Evolutionary conservation across 1,139 yeast species (phyloP).

Genomic region (Pichiaceae sp.): DNA sequence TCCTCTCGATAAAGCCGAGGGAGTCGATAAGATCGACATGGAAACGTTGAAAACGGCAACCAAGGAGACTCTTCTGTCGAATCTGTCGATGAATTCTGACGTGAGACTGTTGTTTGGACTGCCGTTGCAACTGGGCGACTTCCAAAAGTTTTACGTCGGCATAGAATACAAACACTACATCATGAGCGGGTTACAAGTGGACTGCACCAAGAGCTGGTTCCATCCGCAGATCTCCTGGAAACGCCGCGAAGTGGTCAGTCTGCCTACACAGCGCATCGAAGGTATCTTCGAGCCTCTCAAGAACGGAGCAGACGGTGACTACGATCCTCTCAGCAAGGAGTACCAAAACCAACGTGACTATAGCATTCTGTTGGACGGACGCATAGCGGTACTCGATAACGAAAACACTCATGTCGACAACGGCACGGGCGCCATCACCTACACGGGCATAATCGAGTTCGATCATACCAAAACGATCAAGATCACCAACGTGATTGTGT

Average conservation of each 20-base stretch:
- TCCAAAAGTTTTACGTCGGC: slow-evolving; percentile 18
- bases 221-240: slow-evolving; percentile 16
- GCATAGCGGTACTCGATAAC: slow-evolving; percentile 14
- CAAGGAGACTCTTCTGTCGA: slow-evolving; percentile 15
- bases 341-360: slow-evolving; percentile 20
- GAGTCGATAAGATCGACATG: slow-evolving; percentile 18
- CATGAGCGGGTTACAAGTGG: slow-evolving; percentile 22
- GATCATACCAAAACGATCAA: slow-evolving; percentile 24
- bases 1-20: slow-evolving; percentile 19
- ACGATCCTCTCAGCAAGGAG: slow-evolving; percentile 17
- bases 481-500: slow-evolving; percentile 17
- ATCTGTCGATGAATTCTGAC: slow-evolving; percentile 21
- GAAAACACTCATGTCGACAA: slow-evolving; percentile 13
- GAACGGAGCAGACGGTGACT: slow-evolving; percentile 13
- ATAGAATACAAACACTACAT: slow-evolving; percentile 20
- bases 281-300: slow-evolving; percentile 21
- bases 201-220: slow-evolving; percentile 20
- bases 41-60: slow-evolving; percentile 17
- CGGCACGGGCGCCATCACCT: slow-evolving; percentile 20
- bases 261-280: slow-evolving; percentile 19
- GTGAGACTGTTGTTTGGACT: slow-evolving; percentile 20
- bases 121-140: slow-evolving; percentile 20
- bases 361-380: slow-evolving; percentile 20
- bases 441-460: slow-evolving; percentile 23
- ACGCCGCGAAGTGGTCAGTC: slow-evolving; percentile 17